Conservation (phyloP, 768 basidiomycete genomes). For the Galerina marginata region DNA sequence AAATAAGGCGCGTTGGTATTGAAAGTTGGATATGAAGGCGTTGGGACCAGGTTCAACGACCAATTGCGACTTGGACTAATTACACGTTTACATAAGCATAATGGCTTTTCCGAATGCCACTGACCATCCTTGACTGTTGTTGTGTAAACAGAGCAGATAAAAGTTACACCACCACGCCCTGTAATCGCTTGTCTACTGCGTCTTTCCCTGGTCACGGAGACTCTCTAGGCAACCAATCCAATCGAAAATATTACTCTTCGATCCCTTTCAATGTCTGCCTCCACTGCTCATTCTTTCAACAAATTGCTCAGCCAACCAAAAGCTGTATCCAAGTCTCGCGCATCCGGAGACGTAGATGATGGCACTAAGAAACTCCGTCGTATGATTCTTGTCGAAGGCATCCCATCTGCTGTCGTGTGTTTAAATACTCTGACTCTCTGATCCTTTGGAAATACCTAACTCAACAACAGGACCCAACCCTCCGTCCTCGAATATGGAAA, state of each 20-base stretch:
- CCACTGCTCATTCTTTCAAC: slow-evolving; percentile 76
- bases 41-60: no score
- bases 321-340: slow-evolving; percentile 64
- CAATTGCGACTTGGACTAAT: background rate
- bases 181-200: background rate
- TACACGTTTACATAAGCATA: background rate
- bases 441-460: background rate
- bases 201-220: background rate
- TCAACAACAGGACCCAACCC: slow-evolving; percentile 68
- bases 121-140: no score
- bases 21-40: no score
- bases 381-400: slow-evolving; percentile 89
- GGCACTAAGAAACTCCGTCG: slow-evolving; percentile 85
- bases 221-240: no score
- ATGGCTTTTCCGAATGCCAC: no score
- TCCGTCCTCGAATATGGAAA: slow-evolving; percentile 95
- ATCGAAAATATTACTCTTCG: background rate
- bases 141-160: no score
- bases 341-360: slow-evolving; percentile 70
- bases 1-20: no score
- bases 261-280: slow-evolving; percentile 29
- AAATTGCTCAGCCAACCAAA: slow-evolving; percentile 80
- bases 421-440: background rate
- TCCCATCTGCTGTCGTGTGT: slow-evolving; percentile 78
- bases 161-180: no score